Evolutionary conservation across 371 early-diverging fungal species (phyloP), one percentile per base, ranked within the genome.

Genomic region (Mortierella sp.): DNA sequence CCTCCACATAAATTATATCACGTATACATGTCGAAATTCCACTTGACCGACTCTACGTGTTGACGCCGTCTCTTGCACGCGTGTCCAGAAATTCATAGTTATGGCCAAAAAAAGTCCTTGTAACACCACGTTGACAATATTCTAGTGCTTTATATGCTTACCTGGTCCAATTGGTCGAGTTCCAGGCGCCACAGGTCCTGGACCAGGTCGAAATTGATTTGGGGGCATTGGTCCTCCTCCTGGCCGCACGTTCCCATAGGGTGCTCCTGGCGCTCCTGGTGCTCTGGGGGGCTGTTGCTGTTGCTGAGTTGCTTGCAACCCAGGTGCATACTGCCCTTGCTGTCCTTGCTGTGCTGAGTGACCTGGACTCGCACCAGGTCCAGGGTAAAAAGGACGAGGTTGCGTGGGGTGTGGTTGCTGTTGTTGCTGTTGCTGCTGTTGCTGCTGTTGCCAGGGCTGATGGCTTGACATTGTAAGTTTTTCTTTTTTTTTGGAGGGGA

Each of bases 221-320:
- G 35, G 30, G 40, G 66, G 62, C 3, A n/a, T 40, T 28, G 62
- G 66, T 52, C 72, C 66, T 20, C 68, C 61, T 30, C 68, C 61
- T 47, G 72, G 72, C 24, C 66, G 66, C 49, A 52, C 62, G 32
- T 62, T 72, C 11, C 52, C 55, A 39, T 43, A 66, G 18, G 66
- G 63, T 1, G 63, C 43, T 24, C 47, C 58, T 18, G 66, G 63
- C 11, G 63, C 43, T 24, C 47, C 58, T 18, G 66, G 40, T n/a
- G 72, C 65, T 30, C 47, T 66, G 20, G 66, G 40, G 8, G 65
- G 72, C 59, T 72, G 71, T n/a, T 71, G 72, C 40, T 58, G 72
- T 40, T 72, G 71, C 14, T 70, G 64, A 20, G 45, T 32, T 30
- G 37, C 39, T 26, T 62, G 47, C 22, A 28, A 24, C 26, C 20